Conservation (phyloP, 768 basidiomycete genomes). For the Panaeolus cyanescens region DNA sequence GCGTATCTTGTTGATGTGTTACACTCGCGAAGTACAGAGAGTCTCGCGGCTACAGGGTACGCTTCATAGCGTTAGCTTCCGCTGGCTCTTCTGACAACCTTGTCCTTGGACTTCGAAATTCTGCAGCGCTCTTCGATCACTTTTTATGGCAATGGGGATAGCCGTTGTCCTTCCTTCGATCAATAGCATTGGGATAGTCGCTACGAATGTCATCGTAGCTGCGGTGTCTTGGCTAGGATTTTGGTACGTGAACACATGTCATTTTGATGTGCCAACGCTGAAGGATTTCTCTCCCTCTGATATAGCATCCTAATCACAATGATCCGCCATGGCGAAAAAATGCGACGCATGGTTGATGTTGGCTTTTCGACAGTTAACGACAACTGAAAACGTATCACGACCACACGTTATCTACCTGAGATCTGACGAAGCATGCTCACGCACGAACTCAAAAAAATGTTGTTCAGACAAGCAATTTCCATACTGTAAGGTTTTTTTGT, state of each 20-base stretch:
- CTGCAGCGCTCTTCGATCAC: conserved; percentile 47
- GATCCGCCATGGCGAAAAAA: conserved; percentile 55
- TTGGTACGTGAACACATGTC: conserved; percentile 39
- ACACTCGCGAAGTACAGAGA: conserved; percentile 62
- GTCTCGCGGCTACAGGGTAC: conserved; percentile 57
- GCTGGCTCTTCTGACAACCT: background rate
- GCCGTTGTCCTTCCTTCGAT: conserved; percentile 56
- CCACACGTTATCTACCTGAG: too few species aligned
- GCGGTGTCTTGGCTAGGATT: conserved; percentile 50
- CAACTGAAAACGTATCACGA: too few species aligned
- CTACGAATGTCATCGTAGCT: conserved; percentile 50
- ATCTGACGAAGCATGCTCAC: too few species aligned
- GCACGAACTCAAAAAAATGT: too few species aligned
- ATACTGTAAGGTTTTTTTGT: too few species aligned
- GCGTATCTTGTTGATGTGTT: conserved; percentile 65
- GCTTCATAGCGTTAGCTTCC: background rate
- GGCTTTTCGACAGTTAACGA: conserved; percentile 49
- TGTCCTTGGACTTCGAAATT: background rate
- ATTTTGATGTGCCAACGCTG: background rate
- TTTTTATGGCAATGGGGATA: conserved; percentile 44
- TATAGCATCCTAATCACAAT: conserved; percentile 52
- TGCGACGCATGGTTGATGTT: conserved; percentile 59
- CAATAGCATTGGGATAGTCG: conserved; percentile 49
- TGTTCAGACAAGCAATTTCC: too few species aligned
- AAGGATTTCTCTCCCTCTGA: conserved; percentile 4